Base-by-base conservation (phyloP, 345 rosid genomes). In the Erodium maritimum region DNA sequence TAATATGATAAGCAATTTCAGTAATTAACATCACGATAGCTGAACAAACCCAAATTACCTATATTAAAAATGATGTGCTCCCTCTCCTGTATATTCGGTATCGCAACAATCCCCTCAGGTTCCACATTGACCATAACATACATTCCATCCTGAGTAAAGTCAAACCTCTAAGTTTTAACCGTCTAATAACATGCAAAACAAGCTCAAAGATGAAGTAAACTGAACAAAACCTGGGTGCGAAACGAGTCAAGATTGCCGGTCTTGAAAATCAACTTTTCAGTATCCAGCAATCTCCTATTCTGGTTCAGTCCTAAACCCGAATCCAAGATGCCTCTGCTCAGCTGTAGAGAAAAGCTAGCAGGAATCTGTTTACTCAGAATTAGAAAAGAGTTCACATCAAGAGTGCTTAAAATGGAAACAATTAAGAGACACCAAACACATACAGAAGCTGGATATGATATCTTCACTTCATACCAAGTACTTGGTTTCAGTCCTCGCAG, bases 361-460 rank as follows among this genome's bases (percentile, higher is more conserved):
- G 95, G 97, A 21, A 89, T 80, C 99, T 85, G 64, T 22, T 23
- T 53, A 48, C 21, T 19, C 24, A 48, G 51, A 14, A 34, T 10
- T 14, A 42, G 48, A 42, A 57, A 22, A 51, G 67, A 69, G 57
- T 10, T 56, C 17, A 20, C 54, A 63, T 54, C 12, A 61, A 5
- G 45, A 42, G 63, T 12, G 48, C 17, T 10, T 42, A 42, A 42
- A 42, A 11, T 13, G 37, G 48, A 2, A 14, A 55, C 58, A 21
- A 17, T 56, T 53, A 59, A 65, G 20, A 45, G 42, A 65, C 2
- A 54, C 50, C 48, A 57, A 56, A 53, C 65, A 86, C 94, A 74
- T 89, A 93, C 96, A 76, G 95, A 89, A 76, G 95, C 95, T 57
- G 99, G 99, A 66, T 85, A 87, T 14, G 95, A 89, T 72, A 89